Base-by-base conservation (phyloP, 2,329 filamentous ascomycete genomes). In the Metarhizium humberi region DNA sequence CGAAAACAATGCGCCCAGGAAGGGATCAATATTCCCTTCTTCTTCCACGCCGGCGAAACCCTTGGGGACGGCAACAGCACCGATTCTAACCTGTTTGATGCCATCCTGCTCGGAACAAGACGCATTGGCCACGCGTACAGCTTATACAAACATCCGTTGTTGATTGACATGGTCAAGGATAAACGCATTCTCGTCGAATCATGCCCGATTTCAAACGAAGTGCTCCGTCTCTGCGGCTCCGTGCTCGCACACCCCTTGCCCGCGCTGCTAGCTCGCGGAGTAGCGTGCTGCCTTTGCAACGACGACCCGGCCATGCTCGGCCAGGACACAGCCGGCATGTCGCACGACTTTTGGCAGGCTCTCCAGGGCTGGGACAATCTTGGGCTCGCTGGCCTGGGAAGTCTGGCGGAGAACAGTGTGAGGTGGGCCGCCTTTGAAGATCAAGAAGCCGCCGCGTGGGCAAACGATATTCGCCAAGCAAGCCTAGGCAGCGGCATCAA, bases 11-110 rank as follows among this genome's bases (percentile, higher is more conserved):
- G 91, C 68, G 81, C 82, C 0, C 79, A 88, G 65, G 86, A 90
- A 64, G 83, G 81, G 2, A 81, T 96, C 42, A 83, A 90, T 51
- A 84, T 99, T 10, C 92, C 92, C 1, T 96, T 96, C 75, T 95
- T 95, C 76, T 95, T 97, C 75, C 92, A 96, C 68, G 92, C 92
- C 0, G 92, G 92, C 60, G 92, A 96, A 71, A 90, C 85, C 38
- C 81, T 95, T 0, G 90, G 90, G 29, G 73, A 77, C 58, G 91
- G 90, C 32, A 85, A 84, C 61, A 78, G 77, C 20, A 86, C 87
- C 0, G 92, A 96, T 64, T 64, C 73, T 58, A 96, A 96, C 69
- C 79, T 97, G 3, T 96, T 91, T 67, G 92, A 96, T 67, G 91
- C 91, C 0, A 79, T 97, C 14, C 74, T 96, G 8, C 80, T 97